A percentile compares a stretch with the other conserved stretches of the same genome.
Conservation (phyloP, 768 basidiomycete genomes). For the Podaxis sp. region DNA sequence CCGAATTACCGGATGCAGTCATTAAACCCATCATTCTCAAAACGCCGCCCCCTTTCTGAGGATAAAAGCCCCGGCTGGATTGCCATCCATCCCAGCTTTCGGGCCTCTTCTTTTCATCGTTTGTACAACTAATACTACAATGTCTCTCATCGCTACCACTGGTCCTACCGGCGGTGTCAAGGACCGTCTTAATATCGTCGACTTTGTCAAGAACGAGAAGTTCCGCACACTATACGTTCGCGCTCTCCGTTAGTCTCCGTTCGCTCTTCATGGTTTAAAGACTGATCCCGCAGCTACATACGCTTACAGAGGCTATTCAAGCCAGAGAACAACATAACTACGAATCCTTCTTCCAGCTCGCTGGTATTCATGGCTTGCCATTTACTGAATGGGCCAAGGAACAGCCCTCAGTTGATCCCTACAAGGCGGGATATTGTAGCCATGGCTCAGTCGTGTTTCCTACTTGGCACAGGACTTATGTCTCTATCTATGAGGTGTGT, state of each 20-base stretch:
- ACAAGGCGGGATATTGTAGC: conserved; percentile 45
- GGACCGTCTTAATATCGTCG: conserved; percentile 42
- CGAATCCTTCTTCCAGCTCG: conserved; percentile 42
- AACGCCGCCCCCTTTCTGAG: background rate
- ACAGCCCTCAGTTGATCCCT: conserved; percentile 22
- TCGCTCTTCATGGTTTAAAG: background rate
- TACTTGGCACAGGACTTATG: conserved; percentile 55
- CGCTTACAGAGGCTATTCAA: conserved; percentile 27
- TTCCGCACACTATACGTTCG: conserved; percentile 52
- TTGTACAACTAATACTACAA: background rate
- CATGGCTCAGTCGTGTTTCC: conserved; percentile 53
- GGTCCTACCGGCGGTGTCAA: conserved; percentile 2
- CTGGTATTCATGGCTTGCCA: conserved; percentile 53
- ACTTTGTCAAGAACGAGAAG: conserved; percentile 39
- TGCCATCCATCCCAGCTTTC: background rate
- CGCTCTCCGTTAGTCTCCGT: conserved; percentile 29
- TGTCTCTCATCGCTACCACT: background rate
- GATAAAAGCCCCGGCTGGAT: background rate
- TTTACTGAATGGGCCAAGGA: conserved; percentile 40
- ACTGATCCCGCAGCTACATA: background rate
- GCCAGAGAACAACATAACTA: conserved; percentile 25
- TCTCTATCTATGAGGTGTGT: conserved; percentile 46
- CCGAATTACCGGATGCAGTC: background rate
- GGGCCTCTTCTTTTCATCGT: background rate
- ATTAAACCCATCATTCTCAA: background rate